Evolutionary conservation across 768 basidiomycete species (phyloP), one percentile per base, ranked within the genome.

Genomic region (Suillus subluteus): DNA sequence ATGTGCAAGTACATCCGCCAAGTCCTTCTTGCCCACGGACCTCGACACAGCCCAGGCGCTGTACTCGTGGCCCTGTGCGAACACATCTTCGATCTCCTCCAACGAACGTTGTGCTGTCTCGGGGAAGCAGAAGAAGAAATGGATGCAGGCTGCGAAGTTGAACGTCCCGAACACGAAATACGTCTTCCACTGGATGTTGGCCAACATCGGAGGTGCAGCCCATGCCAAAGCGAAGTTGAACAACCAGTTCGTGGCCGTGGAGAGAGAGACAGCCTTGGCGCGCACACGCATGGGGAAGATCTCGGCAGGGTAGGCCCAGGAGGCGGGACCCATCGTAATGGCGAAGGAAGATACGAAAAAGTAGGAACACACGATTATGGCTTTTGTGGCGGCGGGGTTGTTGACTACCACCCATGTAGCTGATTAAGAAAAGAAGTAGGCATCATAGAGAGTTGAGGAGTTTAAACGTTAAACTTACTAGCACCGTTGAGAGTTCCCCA

Each of bases 31-130:
- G 6, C 90, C 90, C 32, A 89, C 86, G 43, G 87, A 76, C 68
- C 83, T 82, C 46, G 82, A 81, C 68, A 91, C 83, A 67, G 83
- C 84, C 91, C 92, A 93, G 6, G 92, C 91, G 21, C 87, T 81
- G 78, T 89, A 93, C 40, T 77, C 73, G 70, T 93, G 86, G 0
- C 90, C 90, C 70, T 88, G 85, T 6, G 80, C 78, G 80, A 94
- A 93, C 69, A 93, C 85, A 6, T 88, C 91, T 73, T 94, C 92
- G 50, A 93, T 83, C 76, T 94, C 91, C 76, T 94, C 92, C 11
- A 94, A 84, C 3, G 89, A 86, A 0, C 90, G 83, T 5, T 87
- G 87, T 16, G 87, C 87, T 3, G 91, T 91, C 77, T 93, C 92
- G 15, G 91, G 92, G 83, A 86, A 93, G 83, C 89, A 89, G 84